Conservation (phyloP, 1,284 basidiomycete genomes). For the Athelia sp. region DNA sequence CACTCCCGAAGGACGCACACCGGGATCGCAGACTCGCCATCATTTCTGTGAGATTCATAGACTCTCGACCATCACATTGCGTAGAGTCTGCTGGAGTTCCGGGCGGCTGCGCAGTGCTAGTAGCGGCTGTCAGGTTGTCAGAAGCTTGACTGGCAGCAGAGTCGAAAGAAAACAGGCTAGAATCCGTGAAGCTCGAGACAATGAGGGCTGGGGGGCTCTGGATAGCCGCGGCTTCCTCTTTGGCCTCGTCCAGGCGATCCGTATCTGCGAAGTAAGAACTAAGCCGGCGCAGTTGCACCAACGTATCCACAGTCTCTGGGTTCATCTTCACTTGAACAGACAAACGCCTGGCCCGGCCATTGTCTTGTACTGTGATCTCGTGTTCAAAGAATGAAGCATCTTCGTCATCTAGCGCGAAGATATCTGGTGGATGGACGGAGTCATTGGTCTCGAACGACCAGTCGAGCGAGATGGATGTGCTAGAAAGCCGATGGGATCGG, state of each 20-base stretch:
- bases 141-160: too few relatives aligned
- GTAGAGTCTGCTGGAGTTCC: too few relatives aligned
- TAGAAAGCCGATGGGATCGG: too few relatives aligned
- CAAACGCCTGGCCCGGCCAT: conserved; percentile 24
- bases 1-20: conserved; percentile 26
- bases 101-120: too few relatives aligned
- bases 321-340: conserved; percentile 32
- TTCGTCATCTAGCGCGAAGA: too few relatives aligned
- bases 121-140: too few relatives aligned
- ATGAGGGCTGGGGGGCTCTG: conserved; percentile 39
- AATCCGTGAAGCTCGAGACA: conserved; percentile 45
- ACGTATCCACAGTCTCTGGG: conserved; percentile 35
- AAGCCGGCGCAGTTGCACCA: conserved; percentile 32
- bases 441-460: too few relatives aligned
- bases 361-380: conserved; percentile 24
- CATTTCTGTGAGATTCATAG: conserved; percentile 51
- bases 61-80: conserved; percentile 13
- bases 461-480: too few relatives aligned
- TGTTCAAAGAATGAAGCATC: conserved; percentile 30
- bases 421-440: too few relatives aligned
- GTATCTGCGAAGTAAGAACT: conserved; percentile 32
- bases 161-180: conserved; percentile 36
- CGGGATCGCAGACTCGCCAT: conserved; percentile 41
- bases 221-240: too few relatives aligned
- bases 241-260: too few relatives aligned